These are phyloP conservation scores for Orychophragmus violaceus DNA, from an alignment of 345 rosid genomes.

Conservation along the genomic window DNA sequence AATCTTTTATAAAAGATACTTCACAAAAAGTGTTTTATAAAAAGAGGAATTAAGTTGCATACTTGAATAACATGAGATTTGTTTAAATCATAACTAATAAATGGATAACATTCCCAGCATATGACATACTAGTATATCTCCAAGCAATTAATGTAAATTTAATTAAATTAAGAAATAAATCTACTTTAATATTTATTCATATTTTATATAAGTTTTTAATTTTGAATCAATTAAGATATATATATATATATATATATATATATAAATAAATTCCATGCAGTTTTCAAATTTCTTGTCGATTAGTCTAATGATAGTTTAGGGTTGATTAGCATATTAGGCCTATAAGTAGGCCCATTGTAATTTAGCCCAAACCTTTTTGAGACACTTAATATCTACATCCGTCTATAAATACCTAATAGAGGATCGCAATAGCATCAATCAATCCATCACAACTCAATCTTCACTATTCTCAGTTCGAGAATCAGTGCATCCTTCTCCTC, in stretches of 20 bases:
- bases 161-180: neutral
- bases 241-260: neutral
- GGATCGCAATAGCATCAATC: no score
- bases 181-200: neutral
- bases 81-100: neutral
- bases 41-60: neutral
- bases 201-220: neutral
- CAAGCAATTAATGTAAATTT: neutral
- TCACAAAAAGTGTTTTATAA: neutral
- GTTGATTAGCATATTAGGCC: neutral
- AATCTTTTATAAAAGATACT: neutral
- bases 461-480: no score
- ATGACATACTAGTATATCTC: neutral
- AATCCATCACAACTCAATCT: no score
- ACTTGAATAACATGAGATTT: neutral
- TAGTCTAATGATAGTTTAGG: neutral
- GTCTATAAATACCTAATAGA: no score
- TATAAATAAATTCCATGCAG: no score
- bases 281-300: no score
- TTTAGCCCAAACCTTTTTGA: neutral
- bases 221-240: no score
- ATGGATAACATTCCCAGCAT: neutral
- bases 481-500: no score
- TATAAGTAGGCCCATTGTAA: neutral
- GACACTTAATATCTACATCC: neutral